Conservation (phyloP, 2,329 filamentous ascomycete species). For the Ophiosphaerella herpotricha region DNA sequence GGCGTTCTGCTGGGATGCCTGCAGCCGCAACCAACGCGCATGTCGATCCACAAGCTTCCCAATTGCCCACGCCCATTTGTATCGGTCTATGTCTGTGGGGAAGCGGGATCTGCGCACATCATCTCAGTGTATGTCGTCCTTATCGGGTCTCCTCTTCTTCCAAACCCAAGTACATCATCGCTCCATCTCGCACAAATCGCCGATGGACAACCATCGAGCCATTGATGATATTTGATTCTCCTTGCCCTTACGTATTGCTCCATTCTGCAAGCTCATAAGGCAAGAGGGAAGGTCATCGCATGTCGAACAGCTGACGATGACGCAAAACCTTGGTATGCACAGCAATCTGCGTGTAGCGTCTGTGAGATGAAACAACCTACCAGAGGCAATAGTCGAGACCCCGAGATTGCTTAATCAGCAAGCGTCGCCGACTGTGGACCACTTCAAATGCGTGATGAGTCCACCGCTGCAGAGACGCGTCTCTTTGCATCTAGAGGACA, state of each 20-base stretch:
- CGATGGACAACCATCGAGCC: not conserved
- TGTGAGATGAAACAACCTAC: not conserved
- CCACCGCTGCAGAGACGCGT: conserved; percentile 4
- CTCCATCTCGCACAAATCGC: not conserved
- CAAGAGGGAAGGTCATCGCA: too few species aligned
- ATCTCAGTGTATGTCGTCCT: not conserved
- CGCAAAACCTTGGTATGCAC: too few species aligned
- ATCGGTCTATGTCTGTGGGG: conserved; percentile 3
- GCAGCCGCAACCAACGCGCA: not conserved
- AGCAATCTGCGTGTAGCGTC: not conserved
- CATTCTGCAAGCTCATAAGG: too few species aligned
- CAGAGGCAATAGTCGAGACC: not conserved
- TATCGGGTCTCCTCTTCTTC: conserved; percentile 4
- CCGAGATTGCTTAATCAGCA: not conserved
- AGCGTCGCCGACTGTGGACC: not conserved
- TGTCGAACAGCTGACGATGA: too few species aligned
- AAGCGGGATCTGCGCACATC: conserved; percentile 3
- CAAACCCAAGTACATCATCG: not conserved
- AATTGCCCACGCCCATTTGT: not conserved
- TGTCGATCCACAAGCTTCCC: not conserved
- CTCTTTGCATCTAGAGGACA: not conserved
- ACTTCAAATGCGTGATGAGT: not conserved
- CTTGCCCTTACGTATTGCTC: too few species aligned
- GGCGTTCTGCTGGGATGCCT: not conserved
- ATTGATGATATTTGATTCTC: too few species aligned